Evolutionary conservation across 2,329 filamentous ascomycete species (phyloP), one percentile per base, ranked within the genome.

Genomic region (Corinectria fuckeliana): DNA sequence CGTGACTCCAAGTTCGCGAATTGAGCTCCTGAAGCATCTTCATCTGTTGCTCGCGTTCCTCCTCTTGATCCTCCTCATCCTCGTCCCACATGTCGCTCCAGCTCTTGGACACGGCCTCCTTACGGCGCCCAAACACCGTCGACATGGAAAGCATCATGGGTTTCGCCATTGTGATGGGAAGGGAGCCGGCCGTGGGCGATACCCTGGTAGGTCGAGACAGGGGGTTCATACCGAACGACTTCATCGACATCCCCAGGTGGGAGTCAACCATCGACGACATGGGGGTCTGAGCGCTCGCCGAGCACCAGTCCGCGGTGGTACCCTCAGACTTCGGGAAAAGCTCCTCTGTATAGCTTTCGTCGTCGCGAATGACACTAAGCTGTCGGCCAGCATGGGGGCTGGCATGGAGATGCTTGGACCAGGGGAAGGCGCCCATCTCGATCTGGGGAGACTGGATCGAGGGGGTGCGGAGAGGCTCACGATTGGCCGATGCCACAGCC

Each of bases 41-140:
- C 38, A 72, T 63, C 73, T 89, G 85, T 64, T 84, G 85, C 60
- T 79, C 78, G 62, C 83, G 83, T 71, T 89, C 86, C 69, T 89
- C 84, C 67, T 88, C 85, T 64, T 90, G 85, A 63, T 90, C 88
- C 64, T 91, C 93, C 44, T 82, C 80, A 53, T 98, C 94, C 75
- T 98, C 94, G 59, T 98, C 94, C 90, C 93, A 97, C 76, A 98
- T 88, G 75, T 99, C 95, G 72, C 93, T 97, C 95, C 95, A 99
- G 82, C 95, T 98, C 89, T 98, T 98, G 56, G 95, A 97, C 47
- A 96, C 91, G 47, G 85, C 81, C 44, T 94, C 90, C 63, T 87
- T 85, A 74, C 90, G 88, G 71, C 88, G 88, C 50, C 91, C 91
- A 73, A 96, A 94, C 50, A 94, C 86, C 72, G 90, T 86, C 4